A percentile compares a stretch with the other conserved stretches of the same genome.
Conservation (phyloP, 441 rosid species). For the Populus tomentosa region DNA sequence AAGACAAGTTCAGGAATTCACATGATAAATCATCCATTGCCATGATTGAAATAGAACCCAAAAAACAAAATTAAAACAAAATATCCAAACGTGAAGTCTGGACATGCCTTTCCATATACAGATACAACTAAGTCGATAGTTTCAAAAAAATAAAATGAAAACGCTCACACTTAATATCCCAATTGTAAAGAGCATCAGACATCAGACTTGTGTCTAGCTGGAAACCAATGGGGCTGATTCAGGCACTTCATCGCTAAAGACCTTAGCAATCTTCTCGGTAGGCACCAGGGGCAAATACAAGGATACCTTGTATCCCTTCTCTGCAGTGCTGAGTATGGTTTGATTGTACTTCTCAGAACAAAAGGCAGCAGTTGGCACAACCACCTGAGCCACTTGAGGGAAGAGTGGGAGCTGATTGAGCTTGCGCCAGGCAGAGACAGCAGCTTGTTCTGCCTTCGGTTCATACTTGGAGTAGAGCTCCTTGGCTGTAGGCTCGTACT, state of each 20-base stretch:
- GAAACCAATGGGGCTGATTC: constrained; percentile 36
- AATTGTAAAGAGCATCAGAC: neutral
- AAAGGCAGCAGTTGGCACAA: constrained; percentile 76
- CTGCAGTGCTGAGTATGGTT: constrained; percentile 56
- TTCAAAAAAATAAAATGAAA: neutral
- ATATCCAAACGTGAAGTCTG: neutral
- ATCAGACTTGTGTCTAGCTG: neutral
- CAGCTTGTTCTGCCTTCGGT: constrained; percentile 82
- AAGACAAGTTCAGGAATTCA: neutral
- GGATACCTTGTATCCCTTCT: constrained; percentile 71
- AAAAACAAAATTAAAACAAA: too few relatives aligned
- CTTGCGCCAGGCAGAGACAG: constrained; percentile 75
- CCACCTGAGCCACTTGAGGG: constrained; percentile 68
- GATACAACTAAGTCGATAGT: neutral
- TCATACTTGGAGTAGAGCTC: constrained; percentile 74
- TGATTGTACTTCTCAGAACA: constrained; percentile 82
- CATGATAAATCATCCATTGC: neutral
- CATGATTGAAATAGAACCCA: neutral
- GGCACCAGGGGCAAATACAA: constrained; percentile 84
- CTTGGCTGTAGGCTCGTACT: constrained; percentile 76
- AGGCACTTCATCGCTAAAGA: constrained; percentile 35
- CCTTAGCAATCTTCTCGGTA: constrained; percentile 69
- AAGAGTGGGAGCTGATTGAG: constrained; percentile 78
- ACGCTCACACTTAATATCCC: neutral
- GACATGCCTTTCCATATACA: neutral